These are phyloP conservation scores for Bipolaris victoriae DNA, from an alignment of 2,329 filamentous ascomycete species.

Conservation along the genomic window DNA sequence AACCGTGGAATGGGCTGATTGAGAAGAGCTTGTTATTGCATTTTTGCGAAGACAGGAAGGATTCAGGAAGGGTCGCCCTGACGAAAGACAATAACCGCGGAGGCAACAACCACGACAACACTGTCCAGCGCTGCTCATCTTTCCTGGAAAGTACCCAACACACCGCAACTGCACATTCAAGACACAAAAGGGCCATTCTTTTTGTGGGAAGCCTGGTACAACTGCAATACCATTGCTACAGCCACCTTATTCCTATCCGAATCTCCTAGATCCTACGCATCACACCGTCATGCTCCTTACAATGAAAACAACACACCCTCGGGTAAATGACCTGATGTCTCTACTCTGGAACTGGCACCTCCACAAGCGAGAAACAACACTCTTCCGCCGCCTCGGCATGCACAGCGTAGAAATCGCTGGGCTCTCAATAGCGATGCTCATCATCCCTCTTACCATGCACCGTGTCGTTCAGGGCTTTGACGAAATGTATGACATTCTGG, in stretches of 20 bases:
- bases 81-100: neutral
- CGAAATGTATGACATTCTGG: constrained; percentile 22
- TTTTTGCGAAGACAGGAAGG: neutral
- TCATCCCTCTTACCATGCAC: constrained; percentile 24
- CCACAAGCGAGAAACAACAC: constrained; percentile 5
- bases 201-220: neutral
- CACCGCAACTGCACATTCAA: neutral
- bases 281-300: constrained; percentile 13
- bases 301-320: constrained; percentile 13
- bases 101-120: neutral
- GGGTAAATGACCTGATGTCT: neutral
- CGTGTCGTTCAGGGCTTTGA: constrained; percentile 19
- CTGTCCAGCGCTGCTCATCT: neutral
- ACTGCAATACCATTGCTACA: neutral
- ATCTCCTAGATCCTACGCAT: neutral
- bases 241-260: neutral
- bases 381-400: constrained; percentile 18
- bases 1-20: neutral
- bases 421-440: constrained; percentile 19
- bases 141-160: neutral
- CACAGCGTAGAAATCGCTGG: constrained; percentile 16
- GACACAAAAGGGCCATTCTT: neutral
- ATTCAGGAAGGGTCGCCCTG: constrained; percentile 4
- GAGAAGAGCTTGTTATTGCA: neutral
- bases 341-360: constrained; percentile 12